Base-by-base conservation (phyloP, 1,284 basidiomycete species). In the Microbotryomycetes sp. region DNA sequence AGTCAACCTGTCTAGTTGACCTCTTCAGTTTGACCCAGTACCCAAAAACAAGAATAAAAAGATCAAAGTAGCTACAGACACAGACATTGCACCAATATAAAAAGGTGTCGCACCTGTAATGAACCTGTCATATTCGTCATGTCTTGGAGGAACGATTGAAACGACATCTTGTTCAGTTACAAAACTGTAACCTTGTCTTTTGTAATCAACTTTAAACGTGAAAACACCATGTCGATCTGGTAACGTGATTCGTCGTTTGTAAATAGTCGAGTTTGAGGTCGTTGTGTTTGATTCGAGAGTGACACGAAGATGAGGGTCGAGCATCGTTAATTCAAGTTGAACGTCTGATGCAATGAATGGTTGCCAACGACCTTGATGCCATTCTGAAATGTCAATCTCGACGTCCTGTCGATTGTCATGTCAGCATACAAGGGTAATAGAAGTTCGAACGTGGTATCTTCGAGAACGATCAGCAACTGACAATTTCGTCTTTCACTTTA, bases 221-320 rank as follows among this genome's bases (percentile, higher is more conserved):
- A 96, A 98, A 15, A 98, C 96, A 49, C 96, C 94, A 75, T 98
- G 96, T 60, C 92, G 80, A 77, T 97, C 94, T 3, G 94, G 94
- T 3, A 87, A 85, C 48, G 84, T 84, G 83, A 98, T 93, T 2
- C 82, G 83, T 3, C 86, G 82, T 12, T 81, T 80, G 78, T 92
- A 97, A 65, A 81, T 82, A 50, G 36, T 76, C 69, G 4, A 79
- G 80, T 14, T 77, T 63, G 22, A 49, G 55, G 49, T 12, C 49
- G 22, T 14, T 9, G 49, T 14, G 49, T 9, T 14, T 9, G 6
- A 30, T 12, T 75, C 78, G 7, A 96, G 80, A 4, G 84, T 77
- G 9, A 85, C 89, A 31, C 92, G 87, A 64, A 94, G 79, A 75
- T 93, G 89, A 1, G 92, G 94, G 76, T 98, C 96, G 48, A 98